Percentiles rank a stretch among this genome's conserved stretches.
Conservation (phyloP, 352 stramenopile genomes). For the Pythium dissotocum region DNA sequence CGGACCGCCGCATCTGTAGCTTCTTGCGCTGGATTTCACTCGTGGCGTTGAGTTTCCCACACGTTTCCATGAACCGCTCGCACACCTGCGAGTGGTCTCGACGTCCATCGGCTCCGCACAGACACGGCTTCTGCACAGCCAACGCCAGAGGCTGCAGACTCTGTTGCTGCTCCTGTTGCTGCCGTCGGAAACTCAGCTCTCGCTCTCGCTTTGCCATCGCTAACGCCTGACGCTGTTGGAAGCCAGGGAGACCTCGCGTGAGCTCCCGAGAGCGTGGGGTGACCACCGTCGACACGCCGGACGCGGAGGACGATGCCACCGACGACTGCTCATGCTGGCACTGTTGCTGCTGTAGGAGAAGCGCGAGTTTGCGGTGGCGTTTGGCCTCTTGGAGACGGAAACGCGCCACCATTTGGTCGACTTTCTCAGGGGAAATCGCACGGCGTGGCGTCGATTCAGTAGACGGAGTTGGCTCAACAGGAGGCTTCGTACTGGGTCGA, state of each 20-base stretch:
- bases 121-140: constrained; percentile 8
- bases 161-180: neutral
- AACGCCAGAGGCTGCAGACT: neutral
- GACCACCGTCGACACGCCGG: constrained; percentile 30
- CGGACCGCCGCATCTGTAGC: constrained; percentile 43
- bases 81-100: constrained; percentile 40
- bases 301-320: neutral
- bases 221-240: constrained; percentile 35
- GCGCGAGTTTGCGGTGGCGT: constrained; percentile 3
- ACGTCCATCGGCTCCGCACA: constrained; percentile 15
- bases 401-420: constrained; percentile 20
- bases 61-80: constrained; percentile 55
- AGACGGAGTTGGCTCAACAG: neutral
- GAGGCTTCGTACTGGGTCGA: neutral
- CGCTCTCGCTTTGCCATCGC: constrained; percentile 20
- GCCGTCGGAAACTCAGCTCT: constrained; percentile 1
- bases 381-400: constrained; percentile 20
- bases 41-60: constrained; percentile 47
- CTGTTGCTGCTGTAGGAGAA: constrained; percentile 8
- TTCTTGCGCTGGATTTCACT: constrained; percentile 55
- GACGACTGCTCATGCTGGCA: neutral
- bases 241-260: constrained; percentile 37
- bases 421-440: constrained; percentile 12
- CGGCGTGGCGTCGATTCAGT: neutral
- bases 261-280: constrained; percentile 44